Base-by-base conservation (phyloP, 768 basidiomycete genomes). In the Boletales sp. region DNA sequence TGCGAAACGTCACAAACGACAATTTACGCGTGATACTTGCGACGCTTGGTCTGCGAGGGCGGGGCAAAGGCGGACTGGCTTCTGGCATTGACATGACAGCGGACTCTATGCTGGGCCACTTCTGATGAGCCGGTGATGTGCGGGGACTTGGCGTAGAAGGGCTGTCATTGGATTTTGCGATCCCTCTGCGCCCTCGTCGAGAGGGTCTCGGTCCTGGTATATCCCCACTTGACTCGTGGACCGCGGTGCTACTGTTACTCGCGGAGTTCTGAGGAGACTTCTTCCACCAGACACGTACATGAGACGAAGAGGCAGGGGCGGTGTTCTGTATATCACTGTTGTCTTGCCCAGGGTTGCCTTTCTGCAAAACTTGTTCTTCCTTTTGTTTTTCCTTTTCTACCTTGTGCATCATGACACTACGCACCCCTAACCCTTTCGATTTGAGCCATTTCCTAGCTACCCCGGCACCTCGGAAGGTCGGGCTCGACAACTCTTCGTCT, bases 1-100 rank as follows among this genome's bases (percentile, higher is more conserved):
- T 54, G 18, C 67, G 67, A 29, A 66, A 66, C 19, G 55, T 57
- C n/a, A 57, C 60, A 38, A 68, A 66, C 11, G 65, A 68, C 14
- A 68, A 35, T 45, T 66, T 68, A n/a, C 61, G 66, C 4, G 65
- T 66, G 38, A 66, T 65, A 27, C 61, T 68, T 32, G 55, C 66
- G 10, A 65, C 63, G 9, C 64, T 65, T 9, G 63, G 64, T 18
- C 66, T 47, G 43, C 58, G 61, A 29, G 39, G 15, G 9, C 51
- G 55, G 5, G 51, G 9, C 2, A 30, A 27, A 17, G 34, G 40
- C 15, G 59, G 45, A 42, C 50, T 51, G 18, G 9, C 34, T 19
- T 59, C 61, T 2, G 56, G 15, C 8, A 39, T 43, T 0, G 51
- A 41, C 13, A 51, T 18, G 7, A 49, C 32, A 8, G 53, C 29